These are phyloP conservation scores for Trametes elegans DNA, from an alignment of 768 basidiomycete genomes.

Conservation along the genomic window DNA sequence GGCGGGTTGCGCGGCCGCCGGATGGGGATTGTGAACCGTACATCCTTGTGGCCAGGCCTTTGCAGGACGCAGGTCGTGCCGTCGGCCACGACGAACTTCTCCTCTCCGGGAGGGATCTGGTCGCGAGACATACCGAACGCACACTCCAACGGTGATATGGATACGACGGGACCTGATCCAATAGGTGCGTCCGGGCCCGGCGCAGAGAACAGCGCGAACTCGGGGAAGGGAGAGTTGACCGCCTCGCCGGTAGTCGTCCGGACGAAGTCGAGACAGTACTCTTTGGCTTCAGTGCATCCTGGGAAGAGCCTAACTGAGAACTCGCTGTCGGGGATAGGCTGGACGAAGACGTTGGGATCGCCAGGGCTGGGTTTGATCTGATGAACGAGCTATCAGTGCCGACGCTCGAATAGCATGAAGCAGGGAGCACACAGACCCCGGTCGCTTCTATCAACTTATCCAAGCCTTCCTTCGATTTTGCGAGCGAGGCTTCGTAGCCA, in stretches of 20 bases:
- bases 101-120: background rate
- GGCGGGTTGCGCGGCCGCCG: background rate
- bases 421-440: background rate
- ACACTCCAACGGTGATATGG: background rate
- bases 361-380: background rate
- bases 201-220: background rate
- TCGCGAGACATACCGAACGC: background rate
- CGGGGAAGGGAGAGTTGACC: background rate
- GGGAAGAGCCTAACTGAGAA: background rate
- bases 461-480: background rate
- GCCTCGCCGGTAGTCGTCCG: background rate
- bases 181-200: background rate
- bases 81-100: background rate
- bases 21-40: background rate
- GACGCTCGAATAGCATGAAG: background rate
- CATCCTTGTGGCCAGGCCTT: background rate
- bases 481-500: background rate
- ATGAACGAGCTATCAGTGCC: background rate
- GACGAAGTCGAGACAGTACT: constrained; percentile 3
- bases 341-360: background rate
- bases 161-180: background rate
- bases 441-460: background rate
- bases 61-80: background rate
- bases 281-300: background rate
- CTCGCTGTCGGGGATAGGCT: background rate